A percentile compares a stretch with the other conserved stretches of the same genome.
Conservation (phyloP, 2,329 filamentous ascomycete species). For the Piedraia hortae region DNA sequence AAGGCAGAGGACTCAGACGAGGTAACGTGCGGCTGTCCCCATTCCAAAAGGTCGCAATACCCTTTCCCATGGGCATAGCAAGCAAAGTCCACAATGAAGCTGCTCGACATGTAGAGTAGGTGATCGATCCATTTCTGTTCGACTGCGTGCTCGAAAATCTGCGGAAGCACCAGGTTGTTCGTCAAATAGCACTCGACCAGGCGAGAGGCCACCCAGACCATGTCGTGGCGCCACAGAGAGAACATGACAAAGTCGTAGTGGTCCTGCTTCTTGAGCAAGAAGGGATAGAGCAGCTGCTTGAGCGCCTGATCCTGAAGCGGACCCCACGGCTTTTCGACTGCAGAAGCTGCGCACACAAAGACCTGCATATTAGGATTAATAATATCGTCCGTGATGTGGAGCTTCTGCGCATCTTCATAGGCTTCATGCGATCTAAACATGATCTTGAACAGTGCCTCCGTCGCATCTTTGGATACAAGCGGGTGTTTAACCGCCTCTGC, state of each 20-base stretch:
- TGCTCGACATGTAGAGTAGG: slow-evolving; percentile 49
- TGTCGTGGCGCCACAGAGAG: slow-evolving; percentile 75
- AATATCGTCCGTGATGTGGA: slow-evolving; percentile 30
- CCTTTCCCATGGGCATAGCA: slow-evolving; percentile 60
- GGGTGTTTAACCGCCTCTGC: slow-evolving; percentile 54
- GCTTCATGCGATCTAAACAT: slow-evolving; percentile 30
- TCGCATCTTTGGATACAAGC: slow-evolving; percentile 63
- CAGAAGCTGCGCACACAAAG: slow-evolving; percentile 52
- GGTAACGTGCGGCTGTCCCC: slow-evolving; percentile 40
- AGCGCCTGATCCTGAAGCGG: slow-evolving; percentile 47
- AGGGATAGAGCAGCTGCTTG: slow-evolving; percentile 54
- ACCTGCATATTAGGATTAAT: slow-evolving; percentile 49
- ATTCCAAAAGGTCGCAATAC: slow-evolving; percentile 53
- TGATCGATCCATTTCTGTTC: slow-evolving; percentile 66
- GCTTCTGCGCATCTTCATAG: slow-evolving; percentile 26
- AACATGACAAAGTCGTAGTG: slow-evolving; percentile 74
- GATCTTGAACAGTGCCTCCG: slow-evolving; percentile 37
- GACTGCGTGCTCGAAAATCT: slow-evolving; percentile 53
- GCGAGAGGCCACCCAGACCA: slow-evolving; percentile 55
- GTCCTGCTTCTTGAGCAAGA: slow-evolving; percentile 49
- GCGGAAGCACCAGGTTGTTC: slow-evolving; percentile 36
- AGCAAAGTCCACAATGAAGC: slow-evolving; percentile 66
- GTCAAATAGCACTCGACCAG: slow-evolving; percentile 51
- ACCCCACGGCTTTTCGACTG: slow-evolving; percentile 52
- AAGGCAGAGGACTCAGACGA: slow-evolving; percentile 24